Evolutionary conservation across 345 rosid genomes (phyloP).

Genomic region (Aquilaria sinensis): DNA sequence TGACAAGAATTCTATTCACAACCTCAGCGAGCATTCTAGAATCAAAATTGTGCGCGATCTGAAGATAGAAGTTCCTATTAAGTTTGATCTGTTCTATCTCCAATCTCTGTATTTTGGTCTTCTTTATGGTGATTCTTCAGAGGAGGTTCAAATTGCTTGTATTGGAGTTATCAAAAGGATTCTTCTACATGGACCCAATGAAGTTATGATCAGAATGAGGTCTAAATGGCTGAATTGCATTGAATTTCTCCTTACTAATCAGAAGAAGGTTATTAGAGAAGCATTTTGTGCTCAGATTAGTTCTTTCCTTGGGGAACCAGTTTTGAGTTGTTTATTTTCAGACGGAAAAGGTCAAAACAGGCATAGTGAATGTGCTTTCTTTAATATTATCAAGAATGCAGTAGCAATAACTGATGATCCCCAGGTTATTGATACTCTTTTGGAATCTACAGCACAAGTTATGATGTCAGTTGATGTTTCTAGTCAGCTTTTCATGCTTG

Average conservation of each 20-base stretch:
- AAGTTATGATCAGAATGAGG: constrained; percentile 42
- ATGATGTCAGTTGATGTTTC: constrained; percentile 63
- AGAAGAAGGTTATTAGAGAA: constrained; percentile 69
- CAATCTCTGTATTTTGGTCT: constrained; percentile 54
- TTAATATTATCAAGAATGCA: constrained; percentile 54
- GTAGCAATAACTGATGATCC: constrained; percentile 54
- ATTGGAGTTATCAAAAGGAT: constrained; percentile 55
- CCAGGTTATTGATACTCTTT: constrained; percentile 62
- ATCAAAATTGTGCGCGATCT: constrained; percentile 25
- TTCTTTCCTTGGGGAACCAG: constrained; percentile 43
- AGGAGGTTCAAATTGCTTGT: constrained; percentile 86
- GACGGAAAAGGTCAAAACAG: constrained; percentile 29
- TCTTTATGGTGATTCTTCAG: constrained; percentile 66
- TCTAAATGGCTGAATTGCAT: constrained; percentile 68
- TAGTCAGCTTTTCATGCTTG: constrained; percentile 58
- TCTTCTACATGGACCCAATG: constrained; percentile 52
- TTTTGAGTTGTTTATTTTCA: constrained; percentile 47
- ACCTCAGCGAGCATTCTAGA: constrained; percentile 26
- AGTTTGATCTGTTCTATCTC: constrained; percentile 37
- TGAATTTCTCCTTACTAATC: constrained; percentile 54
- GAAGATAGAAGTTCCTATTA: constrained; percentile 24
- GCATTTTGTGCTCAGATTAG: constrained; percentile 76
- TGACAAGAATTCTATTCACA: constrained; percentile 34
- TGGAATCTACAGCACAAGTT: constrained; percentile 71
- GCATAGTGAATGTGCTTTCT: constrained; percentile 40